Base-by-base conservation (phyloP, 176 grass and related monocot species). In the Oryza nivara region DNA sequence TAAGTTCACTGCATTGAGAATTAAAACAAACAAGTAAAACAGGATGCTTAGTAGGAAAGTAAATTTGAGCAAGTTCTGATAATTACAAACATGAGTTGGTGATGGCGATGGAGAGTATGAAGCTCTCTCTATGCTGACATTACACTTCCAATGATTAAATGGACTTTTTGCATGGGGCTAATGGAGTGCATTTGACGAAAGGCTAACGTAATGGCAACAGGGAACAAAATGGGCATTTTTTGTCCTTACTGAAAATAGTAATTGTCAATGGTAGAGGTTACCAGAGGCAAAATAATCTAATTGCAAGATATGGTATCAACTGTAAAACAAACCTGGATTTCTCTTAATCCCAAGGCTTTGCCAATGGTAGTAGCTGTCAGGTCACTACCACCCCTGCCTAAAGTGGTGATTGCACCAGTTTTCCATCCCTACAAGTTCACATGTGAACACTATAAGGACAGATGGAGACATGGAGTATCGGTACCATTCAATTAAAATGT, bases 291-390 rank as follows among this genome's bases (percentile, higher is more conserved):
- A 28, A 43, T 64, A 40, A 70, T 40, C 19, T 70, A 70, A 70
- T 41, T 70, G 35, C 35, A 17, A 41, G 20, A 70, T n/a, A 10
- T 34, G 7, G 68, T 7, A 34, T 32, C 45, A 32, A 49, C 7
- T 28, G 47, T 74, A 7, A 89, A 77, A 79, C 68, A 89, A 80
- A 94, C 92, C 92, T 94, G 92, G 52, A 94, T 94, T 86, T 94
- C 92, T 85, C 73, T 82, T 72, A 94, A 85, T 70, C 92, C 92
- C 84, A 94, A 92, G 63, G 92, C 92, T 90, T 94, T 94, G 41
- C 92, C 92, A 83, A 92, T 94, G 65, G 89, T 92, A 34, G 89
- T 92, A 82, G 89, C 92, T 89, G 92, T 94, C 74, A 94, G 79
- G 78, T 94, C 89, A 28, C 92, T 94, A 81, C 89, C 92, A 61